Evolutionary conservation across 2,329 filamentous ascomycete species (phyloP), one percentile per base, ranked within the genome.

Genomic region (Myriosclerotinia duriaeana): DNA sequence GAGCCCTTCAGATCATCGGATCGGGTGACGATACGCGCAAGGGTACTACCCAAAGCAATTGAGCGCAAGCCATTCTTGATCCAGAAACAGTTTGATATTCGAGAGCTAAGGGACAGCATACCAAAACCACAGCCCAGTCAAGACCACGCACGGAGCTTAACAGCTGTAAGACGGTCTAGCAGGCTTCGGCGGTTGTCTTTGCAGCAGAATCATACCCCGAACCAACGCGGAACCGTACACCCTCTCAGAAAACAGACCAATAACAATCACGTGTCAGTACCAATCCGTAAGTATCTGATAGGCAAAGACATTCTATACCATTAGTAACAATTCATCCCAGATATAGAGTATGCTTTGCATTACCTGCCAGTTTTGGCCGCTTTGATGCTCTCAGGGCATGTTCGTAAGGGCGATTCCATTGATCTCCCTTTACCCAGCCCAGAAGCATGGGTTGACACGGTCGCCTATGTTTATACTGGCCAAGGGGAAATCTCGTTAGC

Each of bases 341-440:
- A 84, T 69, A 77, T 81, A 2, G 78, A 79, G 67, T 82, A 84
- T 68, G 81, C 81, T 6, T 76, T 80, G 2, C 78, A 80, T 17
- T 78, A 78, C 67, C 78, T 87, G 4, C 86, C 85, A 2, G 80
- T 84, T 0, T 76, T 88, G 7, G 84, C 82, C 0, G 79, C 82
- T 1, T 76, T 88, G 56, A 82, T 89, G 70, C 77, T 83, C 44
- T 86, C 84, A 0, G 80, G 82, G 5, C 79, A 83, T 70, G 79
- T 87, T 30, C 76, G 77, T 17, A 78, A 79, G 34, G 82, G 84
- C 38, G 85, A 87, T 71, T 77, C 78, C 2, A 78, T 89, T 62
- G 84, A 87, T 69, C 77, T 88, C 12, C 85, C 85, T 0, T 70
- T 89, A 65, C 86, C 86, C 1, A 78, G 83, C 66, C 85, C 86